These are phyloP conservation scores for Digitaria exilis DNA, from an alignment of 202 grass and related monocot genomes.

Conservation along the genomic window DNA sequence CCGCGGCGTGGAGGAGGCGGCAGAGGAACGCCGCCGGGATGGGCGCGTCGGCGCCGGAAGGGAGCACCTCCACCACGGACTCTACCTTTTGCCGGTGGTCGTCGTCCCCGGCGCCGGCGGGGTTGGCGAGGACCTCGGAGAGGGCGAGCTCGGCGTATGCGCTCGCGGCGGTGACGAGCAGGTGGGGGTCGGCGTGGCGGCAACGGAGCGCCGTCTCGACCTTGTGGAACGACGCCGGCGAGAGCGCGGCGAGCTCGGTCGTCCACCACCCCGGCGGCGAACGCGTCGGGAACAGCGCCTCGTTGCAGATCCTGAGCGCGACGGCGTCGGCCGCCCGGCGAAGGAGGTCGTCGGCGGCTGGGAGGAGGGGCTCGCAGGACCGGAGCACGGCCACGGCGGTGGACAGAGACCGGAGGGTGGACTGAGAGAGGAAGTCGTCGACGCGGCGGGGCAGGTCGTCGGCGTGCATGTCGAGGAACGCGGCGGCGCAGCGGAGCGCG, in stretches of 20 bases:
- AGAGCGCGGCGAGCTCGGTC: constrained; percentile 48
- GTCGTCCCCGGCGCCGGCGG: not conserved
- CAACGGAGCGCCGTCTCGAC: constrained; percentile 52
- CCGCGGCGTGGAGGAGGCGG: constrained; percentile 59
- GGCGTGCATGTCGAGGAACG: constrained; percentile 72
- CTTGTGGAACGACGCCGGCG: constrained; percentile 56
- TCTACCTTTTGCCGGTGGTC: constrained; percentile 52
- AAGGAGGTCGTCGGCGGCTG: constrained; percentile 45
- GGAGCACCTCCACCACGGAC: constrained; percentile 59
- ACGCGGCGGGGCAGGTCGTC: constrained; percentile 52
- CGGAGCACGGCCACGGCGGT: constrained; percentile 62
- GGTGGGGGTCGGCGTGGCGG: constrained; percentile 38
- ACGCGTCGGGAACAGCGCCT: constrained; percentile 55
- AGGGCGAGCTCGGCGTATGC: constrained; percentile 55
- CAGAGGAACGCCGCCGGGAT: constrained; percentile 67
- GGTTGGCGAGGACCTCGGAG: constrained; percentile 17
- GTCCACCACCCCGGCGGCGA: constrained; percentile 71
- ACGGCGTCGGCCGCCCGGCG: constrained; percentile 53
- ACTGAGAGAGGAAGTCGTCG: constrained; percentile 71
- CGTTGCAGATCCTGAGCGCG: constrained; percentile 60
- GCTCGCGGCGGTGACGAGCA: constrained; percentile 38
- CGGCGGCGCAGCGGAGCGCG: constrained; percentile 58
- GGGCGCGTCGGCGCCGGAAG: constrained; percentile 39
- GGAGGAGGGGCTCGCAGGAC: constrained; percentile 63
- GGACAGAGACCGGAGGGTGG: constrained; percentile 57